phyloP scores from a whole-genome alignment of 2,329 filamentous ascomycete genomes.

The Trichoderma harzianum region DNA sequence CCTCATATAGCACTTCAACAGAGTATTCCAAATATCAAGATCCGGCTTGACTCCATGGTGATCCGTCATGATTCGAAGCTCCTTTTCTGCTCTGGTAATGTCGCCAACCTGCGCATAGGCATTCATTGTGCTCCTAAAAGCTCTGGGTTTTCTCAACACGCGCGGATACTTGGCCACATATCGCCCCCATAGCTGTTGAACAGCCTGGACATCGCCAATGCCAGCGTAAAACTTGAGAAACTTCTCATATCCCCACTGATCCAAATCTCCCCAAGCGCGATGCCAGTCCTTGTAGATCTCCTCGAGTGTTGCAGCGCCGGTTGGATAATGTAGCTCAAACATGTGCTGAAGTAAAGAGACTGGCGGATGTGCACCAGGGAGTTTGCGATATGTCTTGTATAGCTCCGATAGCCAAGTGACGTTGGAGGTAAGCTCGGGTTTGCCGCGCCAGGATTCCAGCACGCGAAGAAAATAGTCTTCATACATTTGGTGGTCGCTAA shows the following conservation, averaged over 20 bases:
- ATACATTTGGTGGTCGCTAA: constrained; percentile 40
- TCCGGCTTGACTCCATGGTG: constrained; percentile 57
- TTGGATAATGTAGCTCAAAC: constrained; percentile 41
- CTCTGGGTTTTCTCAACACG: constrained; percentile 33
- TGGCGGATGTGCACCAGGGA: constrained; percentile 39
- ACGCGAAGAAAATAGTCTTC: constrained; percentile 42
- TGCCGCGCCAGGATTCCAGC: constrained; percentile 29
- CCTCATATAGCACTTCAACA: constrained; percentile 68
- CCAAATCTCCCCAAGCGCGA: constrained; percentile 37
- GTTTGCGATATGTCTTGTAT: constrained; percentile 45
- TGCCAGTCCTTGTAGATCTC: constrained; percentile 50
- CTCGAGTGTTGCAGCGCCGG: constrained; percentile 42
- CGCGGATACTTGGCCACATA: constrained; percentile 38
- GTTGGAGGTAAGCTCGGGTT: constrained; percentile 28
- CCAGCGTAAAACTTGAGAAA: constrained; percentile 49
- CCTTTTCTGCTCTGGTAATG: constrained; percentile 51
- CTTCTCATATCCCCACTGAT: constrained; percentile 45
- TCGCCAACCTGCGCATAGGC: constrained; percentile 70
- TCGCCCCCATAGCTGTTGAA: constrained; percentile 45
- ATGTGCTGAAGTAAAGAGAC: constrained; percentile 41
- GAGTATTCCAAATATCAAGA: constrained; percentile 67
- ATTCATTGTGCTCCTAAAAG: constrained; percentile 60
- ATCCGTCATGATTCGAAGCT: constrained; percentile 59
- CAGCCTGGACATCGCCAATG: constrained; percentile 44
- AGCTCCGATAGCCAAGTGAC: constrained; percentile 37